A percentile compares a stretch with the other conserved stretches of the same genome.
Evolutionary conservation across 768 basidiomycete genomes (phyloP).

Genomic region (Phallus indusiatus): DNA sequence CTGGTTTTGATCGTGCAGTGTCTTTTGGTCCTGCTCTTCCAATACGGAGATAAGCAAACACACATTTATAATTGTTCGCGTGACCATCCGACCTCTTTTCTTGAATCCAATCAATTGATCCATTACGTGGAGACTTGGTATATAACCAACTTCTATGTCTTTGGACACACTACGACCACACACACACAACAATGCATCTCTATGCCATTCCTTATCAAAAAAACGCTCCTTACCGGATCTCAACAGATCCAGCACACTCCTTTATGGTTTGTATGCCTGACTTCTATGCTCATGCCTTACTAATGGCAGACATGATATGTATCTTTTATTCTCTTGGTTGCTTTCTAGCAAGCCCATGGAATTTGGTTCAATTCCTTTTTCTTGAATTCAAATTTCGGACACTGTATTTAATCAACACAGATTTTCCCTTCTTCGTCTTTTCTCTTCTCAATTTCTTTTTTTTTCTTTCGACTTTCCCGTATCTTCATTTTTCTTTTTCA

Average conservation of each 20-base stretch:
- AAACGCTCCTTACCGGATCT: neutral
- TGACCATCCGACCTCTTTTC: neutral
- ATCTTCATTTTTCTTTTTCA: neutral
- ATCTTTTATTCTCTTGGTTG: no score
- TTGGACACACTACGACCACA: neutral
- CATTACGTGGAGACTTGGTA: neutral
- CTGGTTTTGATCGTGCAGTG: conserved; percentile 2
- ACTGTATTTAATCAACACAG: neutral
- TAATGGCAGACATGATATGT: no score
- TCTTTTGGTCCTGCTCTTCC: conserved; percentile 5
- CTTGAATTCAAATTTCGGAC: neutral
- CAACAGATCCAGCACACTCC: neutral
- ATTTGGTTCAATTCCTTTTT: neutral
- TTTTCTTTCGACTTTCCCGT: neutral
- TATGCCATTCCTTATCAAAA: neutral
- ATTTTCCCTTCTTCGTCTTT: neutral
- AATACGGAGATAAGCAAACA: neutral
- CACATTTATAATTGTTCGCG: neutral
- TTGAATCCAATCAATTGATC: neutral
- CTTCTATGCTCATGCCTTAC: neutral
- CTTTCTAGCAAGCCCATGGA: no score
- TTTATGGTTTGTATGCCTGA: neutral
- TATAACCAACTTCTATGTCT: neutral
- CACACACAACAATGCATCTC: neutral
- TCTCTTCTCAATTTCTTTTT: neutral